Evolutionary conservation across 495 filamentous ascomycete genomes (phyloP).

Genomic region (Umbilicaria muhlenbergii): DNA sequence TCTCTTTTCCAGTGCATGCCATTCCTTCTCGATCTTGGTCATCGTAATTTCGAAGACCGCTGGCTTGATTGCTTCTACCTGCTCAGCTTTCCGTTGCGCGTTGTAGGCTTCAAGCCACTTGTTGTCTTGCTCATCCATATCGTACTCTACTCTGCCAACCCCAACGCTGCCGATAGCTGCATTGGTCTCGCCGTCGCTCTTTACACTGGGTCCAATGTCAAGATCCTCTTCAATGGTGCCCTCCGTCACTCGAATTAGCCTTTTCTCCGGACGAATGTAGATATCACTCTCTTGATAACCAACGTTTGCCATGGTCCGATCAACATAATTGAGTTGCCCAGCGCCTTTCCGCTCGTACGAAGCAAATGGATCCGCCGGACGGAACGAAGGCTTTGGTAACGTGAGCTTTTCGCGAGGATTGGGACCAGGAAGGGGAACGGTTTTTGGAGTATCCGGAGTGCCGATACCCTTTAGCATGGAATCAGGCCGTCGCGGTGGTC

Average conservation of each 20-base stretch:
- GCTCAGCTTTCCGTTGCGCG: constrained; percentile 48
- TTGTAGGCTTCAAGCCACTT: constrained; percentile 88
- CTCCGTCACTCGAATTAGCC: constrained; percentile 64
- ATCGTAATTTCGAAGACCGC: constrained; percentile 95
- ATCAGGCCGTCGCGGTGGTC: constrained; percentile 44
- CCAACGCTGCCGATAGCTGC: constrained; percentile 24
- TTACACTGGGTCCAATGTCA: constrained; percentile 43
- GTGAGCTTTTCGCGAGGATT: constrained; percentile 53
- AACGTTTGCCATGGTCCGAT: constrained; percentile 82
- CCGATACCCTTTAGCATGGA: constrained; percentile 44
- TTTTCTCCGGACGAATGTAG: constrained; percentile 60
- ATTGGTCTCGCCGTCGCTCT: constrained; percentile 45
- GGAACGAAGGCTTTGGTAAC: constrained; percentile 46
- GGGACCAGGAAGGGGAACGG: constrained; percentile 45
- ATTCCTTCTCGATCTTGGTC: constrained; percentile 97
- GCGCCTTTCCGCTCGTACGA: constrained; percentile 44
- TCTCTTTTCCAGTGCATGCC: constrained; percentile 87
- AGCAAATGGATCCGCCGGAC: constrained; percentile 40
- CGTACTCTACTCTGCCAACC: constrained; percentile 83
- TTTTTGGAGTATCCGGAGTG: constrained; percentile 39
- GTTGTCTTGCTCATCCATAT: constrained; percentile 99
- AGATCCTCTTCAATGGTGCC: constrained; percentile 69
- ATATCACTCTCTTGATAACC: constrained; percentile 91
- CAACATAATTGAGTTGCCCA: constrained; percentile 56
- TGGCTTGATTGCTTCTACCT: constrained; percentile 68